Evolutionary conservation across 169 alveolate genomes (phyloP).

Genomic region (Plasmodium adleri): DNA sequence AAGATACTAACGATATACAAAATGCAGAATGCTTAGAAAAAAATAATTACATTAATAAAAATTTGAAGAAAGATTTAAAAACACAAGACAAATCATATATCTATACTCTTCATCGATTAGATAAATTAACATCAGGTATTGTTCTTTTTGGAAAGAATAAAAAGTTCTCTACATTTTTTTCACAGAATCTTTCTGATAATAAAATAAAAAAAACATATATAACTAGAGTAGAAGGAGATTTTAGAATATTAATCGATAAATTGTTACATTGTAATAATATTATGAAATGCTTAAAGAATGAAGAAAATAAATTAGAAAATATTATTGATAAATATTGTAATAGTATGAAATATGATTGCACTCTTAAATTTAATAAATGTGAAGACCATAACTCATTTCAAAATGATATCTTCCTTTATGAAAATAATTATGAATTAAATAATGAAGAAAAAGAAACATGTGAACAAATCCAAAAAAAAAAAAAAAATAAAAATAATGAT

Average conservation of each 20-base stretch:
- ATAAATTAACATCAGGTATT: slow-evolving; percentile 86
- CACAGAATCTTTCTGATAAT: slow-evolving; percentile 76
- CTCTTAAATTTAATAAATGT: neutral
- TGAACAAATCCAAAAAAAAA: too few relatives aligned
- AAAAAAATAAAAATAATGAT: neutral
- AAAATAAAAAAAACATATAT: slow-evolving; percentile 80
- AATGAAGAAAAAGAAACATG: too few relatives aligned
- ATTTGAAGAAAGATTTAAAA: neutral
- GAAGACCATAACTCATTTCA: slow-evolving; percentile 33
- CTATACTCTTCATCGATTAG: slow-evolving; percentile 83
- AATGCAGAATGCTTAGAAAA: neutral
- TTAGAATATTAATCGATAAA: slow-evolving; percentile 54
- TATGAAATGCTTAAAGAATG: too few relatives aligned
- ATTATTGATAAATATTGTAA: slow-evolving; percentile 11
- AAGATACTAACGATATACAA: neutral
- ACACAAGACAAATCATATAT: slow-evolving; percentile 49
- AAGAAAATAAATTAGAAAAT: neutral
- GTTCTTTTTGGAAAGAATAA: slow-evolving; percentile 82
- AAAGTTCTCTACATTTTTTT: slow-evolving; percentile 79
- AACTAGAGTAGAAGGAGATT: slow-evolving; percentile 86
- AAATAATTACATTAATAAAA: neutral
- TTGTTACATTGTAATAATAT: slow-evolving; percentile 14
- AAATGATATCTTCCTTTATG: slow-evolving; percentile 51
- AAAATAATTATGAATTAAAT: slow-evolving; percentile 4
- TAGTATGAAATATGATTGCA: neutral